Conservation (phyloP, 1,139 yeast species). For the Sugiyamaella pinicola region DNA sequence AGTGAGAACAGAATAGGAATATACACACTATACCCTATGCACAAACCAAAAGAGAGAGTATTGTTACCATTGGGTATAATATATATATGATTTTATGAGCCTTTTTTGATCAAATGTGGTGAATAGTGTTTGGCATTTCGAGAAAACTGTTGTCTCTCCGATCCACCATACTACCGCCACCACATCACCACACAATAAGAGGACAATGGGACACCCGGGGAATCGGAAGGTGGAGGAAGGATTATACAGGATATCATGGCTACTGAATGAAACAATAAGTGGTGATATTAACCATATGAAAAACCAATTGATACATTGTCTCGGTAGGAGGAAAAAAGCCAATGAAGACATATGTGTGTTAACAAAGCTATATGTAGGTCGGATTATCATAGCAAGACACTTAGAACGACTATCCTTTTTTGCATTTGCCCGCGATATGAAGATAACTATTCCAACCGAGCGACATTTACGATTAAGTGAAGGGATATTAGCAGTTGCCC, state of each 20-base stretch:
- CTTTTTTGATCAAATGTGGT: background rate
- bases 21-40: background rate
- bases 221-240: conserved; percentile 16
- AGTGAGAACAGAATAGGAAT: conserved; percentile 4
- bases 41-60: conserved; percentile 1
- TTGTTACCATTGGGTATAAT: background rate
- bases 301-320: conserved; percentile 2
- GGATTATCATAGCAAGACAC: conserved; percentile 17
- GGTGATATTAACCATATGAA: conserved; percentile 19
- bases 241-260: conserved; percentile 17
- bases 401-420: conserved; percentile 19
- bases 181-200: background rate
- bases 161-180: background rate
- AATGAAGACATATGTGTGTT: background rate
- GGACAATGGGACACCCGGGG: conserved; percentile 4
- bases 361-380: conserved; percentile 5
- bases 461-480: conserved; percentile 3
- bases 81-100: conserved; percentile 3
- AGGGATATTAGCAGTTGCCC: conserved; percentile 10
- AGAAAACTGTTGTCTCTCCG: conserved; percentile 9
- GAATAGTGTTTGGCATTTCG: background rate
- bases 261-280: conserved; percentile 17
- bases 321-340: background rate
- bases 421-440: conserved; percentile 20
- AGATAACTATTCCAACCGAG: background rate